These are phyloP conservation scores for Penicillium salamii DNA, from an alignment of 495 filamentous ascomycete genomes.

Conservation along the genomic window DNA sequence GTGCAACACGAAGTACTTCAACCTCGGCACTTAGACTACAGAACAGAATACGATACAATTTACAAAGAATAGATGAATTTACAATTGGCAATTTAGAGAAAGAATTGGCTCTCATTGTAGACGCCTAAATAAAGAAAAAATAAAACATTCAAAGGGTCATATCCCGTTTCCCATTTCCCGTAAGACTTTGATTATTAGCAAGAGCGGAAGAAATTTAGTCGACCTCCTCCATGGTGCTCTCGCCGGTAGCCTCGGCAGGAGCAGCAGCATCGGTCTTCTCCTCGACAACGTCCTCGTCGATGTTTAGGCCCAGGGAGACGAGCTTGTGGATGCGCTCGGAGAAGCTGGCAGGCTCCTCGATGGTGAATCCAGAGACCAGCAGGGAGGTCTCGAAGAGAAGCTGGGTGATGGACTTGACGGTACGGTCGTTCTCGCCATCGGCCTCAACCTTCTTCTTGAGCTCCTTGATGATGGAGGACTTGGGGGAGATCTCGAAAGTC, in stretches of 20 bases:
- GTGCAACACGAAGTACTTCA: too few relatives aligned
- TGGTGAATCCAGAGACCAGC: slow-evolving; percentile 97
- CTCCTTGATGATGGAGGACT: slow-evolving; percentile 96
- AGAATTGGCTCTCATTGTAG: slow-evolving; percentile 3
- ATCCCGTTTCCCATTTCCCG: slow-evolving; percentile 36
- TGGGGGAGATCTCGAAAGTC: slow-evolving; percentile 99
- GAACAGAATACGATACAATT: too few relatives aligned
- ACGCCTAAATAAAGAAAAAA: slow-evolving; percentile 11
- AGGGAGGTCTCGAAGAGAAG: slow-evolving; percentile 98
- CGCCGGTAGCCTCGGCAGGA: slow-evolving; percentile 55
- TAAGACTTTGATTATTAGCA: slow-evolving; percentile 26
- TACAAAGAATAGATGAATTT: too few relatives aligned
- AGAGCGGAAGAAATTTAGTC: slow-evolving; percentile 50
- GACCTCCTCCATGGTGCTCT: slow-evolving; percentile 74
- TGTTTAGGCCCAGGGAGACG: slow-evolving; percentile 90
- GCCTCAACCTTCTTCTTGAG: slow-evolving; percentile 97
- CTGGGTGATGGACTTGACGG: slow-evolving; percentile 96
- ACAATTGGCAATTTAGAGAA: too few relatives aligned
- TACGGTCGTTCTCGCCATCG: slow-evolving; percentile 96
- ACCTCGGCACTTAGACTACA: too few relatives aligned
- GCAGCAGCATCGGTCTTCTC: slow-evolving; percentile 59
- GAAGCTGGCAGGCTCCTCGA: slow-evolving; percentile 96
- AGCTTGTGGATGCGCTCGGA: slow-evolving; percentile 99
- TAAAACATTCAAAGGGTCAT: slow-evolving; percentile 29
- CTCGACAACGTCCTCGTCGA: slow-evolving; percentile 83